Percentiles rank a stretch among this genome's conserved stretches.
phyloP scores from a whole-genome alignment of 2,329 filamentous ascomycete species.

The Ascocoryne sarcoides region DNA sequence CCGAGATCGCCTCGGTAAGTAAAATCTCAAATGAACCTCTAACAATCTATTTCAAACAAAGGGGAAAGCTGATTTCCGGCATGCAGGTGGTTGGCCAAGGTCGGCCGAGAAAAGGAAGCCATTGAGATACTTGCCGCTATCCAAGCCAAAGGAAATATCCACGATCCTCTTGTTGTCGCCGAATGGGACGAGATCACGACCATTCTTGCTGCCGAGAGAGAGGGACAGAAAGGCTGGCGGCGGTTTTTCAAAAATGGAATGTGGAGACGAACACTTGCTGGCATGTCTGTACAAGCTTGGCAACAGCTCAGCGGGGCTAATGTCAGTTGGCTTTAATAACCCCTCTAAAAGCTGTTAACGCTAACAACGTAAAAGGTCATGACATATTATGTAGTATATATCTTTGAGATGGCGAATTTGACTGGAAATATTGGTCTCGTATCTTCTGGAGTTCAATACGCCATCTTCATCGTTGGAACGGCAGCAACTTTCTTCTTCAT shows the following conservation, averaged over 20 bases:
- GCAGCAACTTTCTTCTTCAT: conserved; percentile 15
- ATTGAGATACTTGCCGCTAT: conserved; percentile 43
- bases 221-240: conserved; percentile 25
- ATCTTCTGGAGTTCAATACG: conserved; percentile 15
- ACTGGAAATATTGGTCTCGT: conserved; percentile 29
- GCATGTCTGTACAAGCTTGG: conserved; percentile 1
- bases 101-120: conserved; percentile 38
- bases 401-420: conserved; percentile 31
- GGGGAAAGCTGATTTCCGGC: too few relatives aligned
- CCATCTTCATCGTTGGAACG: conserved; percentile 15
- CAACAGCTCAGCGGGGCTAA: not conserved
- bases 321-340: too few relatives aligned
- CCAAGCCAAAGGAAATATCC: conserved; percentile 44
- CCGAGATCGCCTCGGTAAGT: conserved; percentile 42
- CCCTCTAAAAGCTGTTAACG: conserved; percentile 13
- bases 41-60: too few relatives aligned
- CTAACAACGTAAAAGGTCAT: too few relatives aligned
- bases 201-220: conserved; percentile 1
- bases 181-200: conserved; percentile 45
- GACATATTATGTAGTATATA: conserved; percentile 30
- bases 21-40: too few relatives aligned
- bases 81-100: conserved; percentile 40
- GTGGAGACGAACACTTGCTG: conserved; percentile 1
- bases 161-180: conserved; percentile 45
- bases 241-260: conserved; percentile 27